These are phyloP conservation scores for Candida ascalaphidarum DNA, from an alignment of 805 yeast genomes.

Conservation along the genomic window DNA sequence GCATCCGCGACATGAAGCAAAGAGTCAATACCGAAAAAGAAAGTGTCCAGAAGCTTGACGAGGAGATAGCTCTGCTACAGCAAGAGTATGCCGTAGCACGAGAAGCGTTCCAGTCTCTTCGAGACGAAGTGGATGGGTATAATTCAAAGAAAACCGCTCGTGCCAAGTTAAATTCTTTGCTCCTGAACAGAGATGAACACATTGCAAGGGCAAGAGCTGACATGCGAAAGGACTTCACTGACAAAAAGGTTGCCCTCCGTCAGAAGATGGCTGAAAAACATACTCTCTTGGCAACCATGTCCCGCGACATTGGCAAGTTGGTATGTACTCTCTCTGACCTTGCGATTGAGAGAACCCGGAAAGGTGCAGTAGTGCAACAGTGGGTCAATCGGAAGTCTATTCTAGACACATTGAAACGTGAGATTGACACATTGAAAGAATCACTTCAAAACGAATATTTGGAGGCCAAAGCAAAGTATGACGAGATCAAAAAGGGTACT, in stretches of 20 bases:
- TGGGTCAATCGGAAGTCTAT: slow-evolving; percentile 10
- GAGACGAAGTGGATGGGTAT: too few relatives aligned
- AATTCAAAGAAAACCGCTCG: slow-evolving; percentile 7
- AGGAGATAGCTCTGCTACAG: slow-evolving; percentile 4
- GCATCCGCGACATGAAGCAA: not conserved
- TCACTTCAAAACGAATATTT: slow-evolving; percentile 15
- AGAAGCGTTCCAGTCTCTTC: too few relatives aligned
- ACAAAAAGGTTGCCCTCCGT: slow-evolving; percentile 26
- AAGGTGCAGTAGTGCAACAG: slow-evolving; percentile 8
- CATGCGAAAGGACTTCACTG: slow-evolving; percentile 32
- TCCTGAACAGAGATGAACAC: slow-evolving; percentile 17
- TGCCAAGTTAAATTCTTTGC: slow-evolving; percentile 12
- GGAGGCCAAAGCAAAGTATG: slow-evolving; percentile 22
- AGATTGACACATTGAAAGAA: slow-evolving; percentile 17
- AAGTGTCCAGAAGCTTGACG: slow-evolving; percentile 6
- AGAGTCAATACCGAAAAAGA: slow-evolving; percentile 6
- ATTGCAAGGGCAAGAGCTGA: slow-evolving; percentile 25
- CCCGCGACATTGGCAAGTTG: slow-evolving; percentile 13
- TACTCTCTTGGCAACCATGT: slow-evolving; percentile 7
- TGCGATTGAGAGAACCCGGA: slow-evolving; percentile 6
- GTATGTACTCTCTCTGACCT: slow-evolving; percentile 13
- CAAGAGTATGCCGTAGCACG: too few relatives aligned
- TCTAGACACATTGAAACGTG: slow-evolving; percentile 15
- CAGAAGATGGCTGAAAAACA: slow-evolving; percentile 13
- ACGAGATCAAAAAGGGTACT: slow-evolving; percentile 30